Evolutionary conservation across 2,329 filamentous ascomycete genomes (phyloP), one percentile per base, ranked within the genome.

Genomic region (Tolypocladium paradoxum): DNA sequence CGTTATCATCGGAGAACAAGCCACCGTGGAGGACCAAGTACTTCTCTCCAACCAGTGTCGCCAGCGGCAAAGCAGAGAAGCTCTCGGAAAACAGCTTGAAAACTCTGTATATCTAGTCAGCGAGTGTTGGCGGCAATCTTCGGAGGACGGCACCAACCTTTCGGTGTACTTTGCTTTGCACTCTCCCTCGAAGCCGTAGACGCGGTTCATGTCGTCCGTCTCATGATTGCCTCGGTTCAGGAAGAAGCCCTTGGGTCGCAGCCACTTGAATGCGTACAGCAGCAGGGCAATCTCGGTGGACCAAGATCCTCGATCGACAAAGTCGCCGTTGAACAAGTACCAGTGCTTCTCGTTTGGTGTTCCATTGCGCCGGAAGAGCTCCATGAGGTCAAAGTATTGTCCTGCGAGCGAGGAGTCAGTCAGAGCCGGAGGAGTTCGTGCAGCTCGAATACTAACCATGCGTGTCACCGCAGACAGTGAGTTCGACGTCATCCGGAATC

Each of bases 21-120:
- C 93, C 93, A 54, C 92, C 92, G 67, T 97, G 93, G 34, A 99
- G 83, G 22, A 95, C 89, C 56, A 99, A 82, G 72, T 87, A 96
- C 70, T 95, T 95, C 60, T 84, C 78, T 61, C 93, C 92, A 58
- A 99, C 88, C 59, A 99, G 76, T 0, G 93, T 97, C 7, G 93
- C 93, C 52, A 99, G 73, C 0, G 93, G 90, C 57, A 99, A 75
- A 20, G 92, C 91, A 9, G 91, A 96, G 78, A 99, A 99, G 57
- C 90, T 95, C 70, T 99, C 93, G 0, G 92, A 97, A 75, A 99
- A 99, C 46, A 97, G 77, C 73, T 95, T 97, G 81, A 97, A 99
- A 33, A 90, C 82, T 47, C 88, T 81, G 54, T 11, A 31, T 3
- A 6, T 11, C 16, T 40, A 45, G 50, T 58, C 16, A 62, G 55